phyloP scores from a whole-genome alignment of 192 early-diverging fungal species.

The Coemansia sp. region DNA sequence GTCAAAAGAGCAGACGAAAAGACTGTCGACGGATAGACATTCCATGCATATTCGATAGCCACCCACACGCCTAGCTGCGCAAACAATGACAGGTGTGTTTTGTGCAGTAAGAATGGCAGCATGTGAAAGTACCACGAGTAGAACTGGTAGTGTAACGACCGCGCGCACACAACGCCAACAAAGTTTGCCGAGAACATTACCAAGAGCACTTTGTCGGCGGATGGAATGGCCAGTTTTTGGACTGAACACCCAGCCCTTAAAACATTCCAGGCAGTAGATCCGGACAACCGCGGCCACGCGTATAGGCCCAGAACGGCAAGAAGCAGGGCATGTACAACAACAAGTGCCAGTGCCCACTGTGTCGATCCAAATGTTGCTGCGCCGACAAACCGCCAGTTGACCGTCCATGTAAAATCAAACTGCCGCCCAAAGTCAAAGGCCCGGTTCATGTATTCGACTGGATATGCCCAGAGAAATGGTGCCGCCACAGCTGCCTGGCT shows the following conservation, averaged over 20 bases:
- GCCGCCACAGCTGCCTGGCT: constrained; percentile 56
- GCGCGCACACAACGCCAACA: constrained; percentile 83
- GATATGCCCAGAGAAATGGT: constrained; percentile 60
- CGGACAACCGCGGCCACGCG: constrained; percentile 54
- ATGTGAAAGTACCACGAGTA: constrained; percentile 92
- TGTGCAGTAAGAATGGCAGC: constrained; percentile 76
- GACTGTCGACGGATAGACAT: constrained; percentile 78
- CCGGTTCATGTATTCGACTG: constrained; percentile 63
- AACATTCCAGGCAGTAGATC: constrained; percentile 4
- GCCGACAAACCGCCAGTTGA: constrained; percentile 89
- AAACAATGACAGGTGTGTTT: constrained; percentile 3
- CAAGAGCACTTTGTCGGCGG: constrained; percentile 10
- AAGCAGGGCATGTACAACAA: constrained; percentile 64
- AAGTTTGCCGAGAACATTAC: constrained; percentile 84
- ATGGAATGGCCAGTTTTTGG: not conserved
- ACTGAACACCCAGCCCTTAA: constrained; percentile 9
- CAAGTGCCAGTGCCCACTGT: constrained; percentile 57
- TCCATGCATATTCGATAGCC: constrained; percentile 78
- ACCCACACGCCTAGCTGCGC: constrained; percentile 18
- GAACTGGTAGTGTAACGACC: constrained; percentile 95
- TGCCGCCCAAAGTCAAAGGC: constrained; percentile 87
- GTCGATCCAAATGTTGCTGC: constrained; percentile 64
- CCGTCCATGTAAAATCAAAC: constrained; percentile 91
- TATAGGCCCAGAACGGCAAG: constrained; percentile 54
- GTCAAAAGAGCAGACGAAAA: constrained; percentile 53